Evolutionary conservation across 495 filamentous ascomycete species (phyloP).

Genomic region (Penicillium cataractarum): DNA sequence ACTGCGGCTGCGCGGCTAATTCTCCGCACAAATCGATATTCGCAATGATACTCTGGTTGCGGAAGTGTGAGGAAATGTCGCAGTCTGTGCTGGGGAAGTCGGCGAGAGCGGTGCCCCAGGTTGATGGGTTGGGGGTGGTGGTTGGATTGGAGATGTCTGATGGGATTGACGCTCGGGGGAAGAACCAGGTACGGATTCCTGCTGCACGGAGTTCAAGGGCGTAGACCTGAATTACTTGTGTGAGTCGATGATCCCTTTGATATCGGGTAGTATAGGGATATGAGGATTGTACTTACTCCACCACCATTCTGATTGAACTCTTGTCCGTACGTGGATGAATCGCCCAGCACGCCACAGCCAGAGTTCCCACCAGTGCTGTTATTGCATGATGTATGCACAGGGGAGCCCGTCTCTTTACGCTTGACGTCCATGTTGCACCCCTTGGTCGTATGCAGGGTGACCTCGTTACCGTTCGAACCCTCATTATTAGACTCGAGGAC

Average conservation of each 20-base stretch:
- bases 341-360: slow-evolving; percentile 49
- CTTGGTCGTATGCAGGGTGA: slow-evolving; percentile 46
- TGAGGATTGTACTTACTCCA: slow-evolving; percentile 34
- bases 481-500: slow-evolving; percentile 50
- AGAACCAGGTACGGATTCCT: slow-evolving; percentile 44
- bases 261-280: background rate
- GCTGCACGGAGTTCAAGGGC: slow-evolving; percentile 39
- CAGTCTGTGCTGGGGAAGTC: slow-evolving; percentile 49
- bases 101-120: slow-evolving; percentile 34
- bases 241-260: background rate
- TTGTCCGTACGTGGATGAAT: slow-evolving; percentile 38
- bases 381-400: slow-evolving; percentile 37
- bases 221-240: slow-evolving; percentile 24
- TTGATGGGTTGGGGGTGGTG: slow-evolving; percentile 33
- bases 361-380: slow-evolving; percentile 42
- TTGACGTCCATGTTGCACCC: slow-evolving; percentile 51
- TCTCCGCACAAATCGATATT: slow-evolving; percentile 47
- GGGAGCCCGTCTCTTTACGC: slow-evolving; percentile 44
- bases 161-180: slow-evolving; percentile 34
- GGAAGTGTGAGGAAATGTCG: slow-evolving; percentile 42
- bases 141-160: slow-evolving; percentile 25
- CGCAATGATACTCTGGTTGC: slow-evolving; percentile 46
- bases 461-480: slow-evolving; percentile 46
- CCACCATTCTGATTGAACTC: slow-evolving; percentile 49
- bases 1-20: slow-evolving; percentile 28